Evolutionary conservation across 1,284 basidiomycete genomes (phyloP).

Genomic region (Hemileia vastatrix): DNA sequence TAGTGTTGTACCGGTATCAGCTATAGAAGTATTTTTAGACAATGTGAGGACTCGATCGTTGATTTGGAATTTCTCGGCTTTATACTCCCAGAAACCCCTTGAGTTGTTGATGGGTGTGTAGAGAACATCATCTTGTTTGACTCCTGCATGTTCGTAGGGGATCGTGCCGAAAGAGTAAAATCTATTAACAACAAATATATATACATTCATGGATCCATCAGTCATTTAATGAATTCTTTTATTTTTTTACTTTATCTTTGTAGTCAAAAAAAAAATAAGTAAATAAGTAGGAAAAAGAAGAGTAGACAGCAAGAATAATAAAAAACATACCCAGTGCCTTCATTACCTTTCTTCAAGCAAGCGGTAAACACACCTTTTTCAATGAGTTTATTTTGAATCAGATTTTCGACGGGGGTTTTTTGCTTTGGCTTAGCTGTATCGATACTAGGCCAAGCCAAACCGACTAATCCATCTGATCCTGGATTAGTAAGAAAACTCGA

Average conservation of each 20-base stretch:
- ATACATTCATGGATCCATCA: no score
- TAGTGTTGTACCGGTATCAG: conserved; percentile 47
- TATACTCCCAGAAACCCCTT: conserved; percentile 25
- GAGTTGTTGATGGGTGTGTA: conserved; percentile 45
- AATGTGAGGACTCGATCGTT: conserved; percentile 34
- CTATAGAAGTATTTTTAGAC: conserved; percentile 44
- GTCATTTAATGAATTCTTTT: no score
- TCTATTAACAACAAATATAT: background rate
- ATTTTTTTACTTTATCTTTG: no score
- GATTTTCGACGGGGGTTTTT: conserved; percentile 45
- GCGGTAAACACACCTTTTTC: conserved; percentile 26
- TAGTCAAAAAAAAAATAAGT: no score
- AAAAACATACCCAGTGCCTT: background rate
- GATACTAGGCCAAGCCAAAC: conserved; percentile 44
- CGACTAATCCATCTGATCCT: conserved; percentile 43
- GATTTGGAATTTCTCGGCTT: conserved; percentile 32
- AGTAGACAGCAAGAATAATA: no score
- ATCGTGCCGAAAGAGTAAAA: conserved; percentile 29
- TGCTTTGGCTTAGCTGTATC: conserved; percentile 38
- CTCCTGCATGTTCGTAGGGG: conserved; percentile 44
- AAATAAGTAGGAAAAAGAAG: no score
- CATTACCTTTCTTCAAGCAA: no score
- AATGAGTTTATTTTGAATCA: conserved; percentile 43
- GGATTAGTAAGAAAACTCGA: conserved; percentile 42
- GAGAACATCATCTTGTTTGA: conserved; percentile 42